Percentiles rank a stretch among this genome's conserved stretches.
These are phyloP conservation scores for Penstemon eatonii DNA, from an alignment of 257 asterid genomes.

Conservation along the genomic window DNA sequence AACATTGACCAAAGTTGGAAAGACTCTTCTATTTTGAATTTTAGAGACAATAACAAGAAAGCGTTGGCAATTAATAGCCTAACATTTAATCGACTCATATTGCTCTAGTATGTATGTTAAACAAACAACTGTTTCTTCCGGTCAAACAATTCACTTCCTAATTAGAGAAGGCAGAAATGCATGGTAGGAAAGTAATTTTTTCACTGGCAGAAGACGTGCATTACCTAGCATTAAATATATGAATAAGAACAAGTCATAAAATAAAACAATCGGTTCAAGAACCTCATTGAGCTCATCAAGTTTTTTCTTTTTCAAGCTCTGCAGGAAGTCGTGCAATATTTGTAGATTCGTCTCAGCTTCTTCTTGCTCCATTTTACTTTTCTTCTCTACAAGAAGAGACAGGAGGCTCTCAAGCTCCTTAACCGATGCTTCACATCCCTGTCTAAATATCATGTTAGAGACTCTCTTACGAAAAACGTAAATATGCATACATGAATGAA, in stretches of 20 bases:
- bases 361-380: constrained; percentile 89
- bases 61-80: too few relatives aligned
- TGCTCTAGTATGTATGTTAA: too few relatives aligned
- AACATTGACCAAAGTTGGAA: too few relatives aligned
- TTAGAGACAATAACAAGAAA: too few relatives aligned
- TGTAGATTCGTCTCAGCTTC: constrained; percentile 87
- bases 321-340: constrained; percentile 77
- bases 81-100: too few relatives aligned
- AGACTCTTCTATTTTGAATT: too few relatives aligned
- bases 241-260: constrained; percentile 8
- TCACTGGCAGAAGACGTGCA: too few relatives aligned
- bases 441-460: constrained; percentile 51
- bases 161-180: too few relatives aligned
- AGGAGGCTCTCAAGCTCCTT: constrained; percentile 77
- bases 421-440: constrained; percentile 87
- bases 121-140: too few relatives aligned
- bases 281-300: constrained; percentile 91
- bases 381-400: constrained; percentile 78
- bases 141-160: too few relatives aligned
- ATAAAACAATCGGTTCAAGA: constrained; percentile 31
- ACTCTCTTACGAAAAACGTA: constrained; percentile 27
- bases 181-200: too few relatives aligned
- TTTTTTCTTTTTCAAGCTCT: constrained; percentile 69
- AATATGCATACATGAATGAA: constrained; percentile 11
- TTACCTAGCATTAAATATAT: neutral